phyloP scores from a whole-genome alignment of 352 stramenopile species.

The Bremia lactucae region DNA sequence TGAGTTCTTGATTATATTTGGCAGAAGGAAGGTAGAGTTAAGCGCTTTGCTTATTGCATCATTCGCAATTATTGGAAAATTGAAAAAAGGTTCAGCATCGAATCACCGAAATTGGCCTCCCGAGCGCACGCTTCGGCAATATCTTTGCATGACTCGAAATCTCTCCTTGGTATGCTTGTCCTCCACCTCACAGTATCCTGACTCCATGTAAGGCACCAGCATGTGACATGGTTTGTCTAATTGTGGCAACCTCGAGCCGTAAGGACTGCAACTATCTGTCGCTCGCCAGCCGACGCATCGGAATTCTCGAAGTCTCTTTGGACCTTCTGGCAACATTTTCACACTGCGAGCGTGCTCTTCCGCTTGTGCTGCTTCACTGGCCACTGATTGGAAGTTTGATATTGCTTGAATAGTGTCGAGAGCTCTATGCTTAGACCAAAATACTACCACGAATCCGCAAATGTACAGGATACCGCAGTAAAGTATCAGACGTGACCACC shows the following conservation, averaged over 20 bases:
- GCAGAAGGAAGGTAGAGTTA: constrained; percentile 7
- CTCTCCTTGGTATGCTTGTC: constrained; percentile 21
- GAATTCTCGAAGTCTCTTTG: constrained; percentile 5
- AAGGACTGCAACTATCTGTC: constrained; percentile 20
- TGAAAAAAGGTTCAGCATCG: constrained; percentile 32
- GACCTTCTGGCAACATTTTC: constrained; percentile 22
- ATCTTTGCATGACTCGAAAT: constrained; percentile 28
- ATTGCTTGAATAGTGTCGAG: neutral
- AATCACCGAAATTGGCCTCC: constrained; percentile 33
- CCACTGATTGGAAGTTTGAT: constrained; percentile 7
- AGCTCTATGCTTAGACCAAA: no score
- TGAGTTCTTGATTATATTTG: neutral
- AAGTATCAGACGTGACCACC: constrained; percentile 9
- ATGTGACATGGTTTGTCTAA: constrained; percentile 17
- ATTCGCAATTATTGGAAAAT: constrained; percentile 21
- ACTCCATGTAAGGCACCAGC: constrained; percentile 14
- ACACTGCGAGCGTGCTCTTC: constrained; percentile 32
- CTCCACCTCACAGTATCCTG: constrained; percentile 34
- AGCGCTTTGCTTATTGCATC: constrained; percentile 10
- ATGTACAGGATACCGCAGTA: constrained; percentile 11
- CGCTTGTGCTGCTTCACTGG: constrained; percentile 9
- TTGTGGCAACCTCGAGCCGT: constrained; percentile 14
- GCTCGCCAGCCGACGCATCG: constrained; percentile 24
- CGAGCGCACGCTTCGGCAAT: constrained; percentile 22
- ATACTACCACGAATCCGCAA: no score